phyloP scores from a whole-genome alignment of 768 basidiomycete species.

The Lepiota brunneoincarnata region DNA sequence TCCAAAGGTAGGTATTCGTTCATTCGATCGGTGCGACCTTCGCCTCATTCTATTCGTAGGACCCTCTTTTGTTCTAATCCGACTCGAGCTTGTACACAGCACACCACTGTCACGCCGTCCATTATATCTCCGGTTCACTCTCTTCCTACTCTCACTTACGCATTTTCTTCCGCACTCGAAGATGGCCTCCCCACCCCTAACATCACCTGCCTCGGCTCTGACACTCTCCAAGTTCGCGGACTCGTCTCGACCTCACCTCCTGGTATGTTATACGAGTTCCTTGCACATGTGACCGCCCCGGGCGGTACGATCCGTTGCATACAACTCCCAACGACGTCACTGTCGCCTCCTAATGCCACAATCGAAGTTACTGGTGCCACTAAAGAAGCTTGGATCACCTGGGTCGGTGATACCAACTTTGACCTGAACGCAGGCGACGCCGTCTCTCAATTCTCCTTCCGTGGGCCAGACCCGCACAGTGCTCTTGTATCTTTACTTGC shows the following conservation, averaged over 20 bases:
- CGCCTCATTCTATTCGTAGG: conserved; percentile 25
- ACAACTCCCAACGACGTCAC: conserved; percentile 27
- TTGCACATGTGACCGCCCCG: conserved; percentile 37
- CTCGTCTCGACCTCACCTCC: conserved; percentile 39
- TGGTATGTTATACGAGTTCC: conserved; percentile 72
- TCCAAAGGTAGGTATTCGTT: conserved; percentile 42
- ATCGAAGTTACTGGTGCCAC: conserved; percentile 42
- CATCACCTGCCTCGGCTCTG: conserved; percentile 55
- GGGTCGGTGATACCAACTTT: conserved; percentile 76
- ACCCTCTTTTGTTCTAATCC: conserved; percentile 69
- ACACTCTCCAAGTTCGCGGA: conserved; percentile 55
- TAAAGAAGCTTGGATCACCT: conserved; percentile 61
- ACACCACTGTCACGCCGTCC: conserved; percentile 29
- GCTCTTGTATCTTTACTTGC: conserved; percentile 1
- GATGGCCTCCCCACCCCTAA: conserved; percentile 51
- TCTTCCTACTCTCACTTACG: conserved; percentile 35
- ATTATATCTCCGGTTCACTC: not conserved
- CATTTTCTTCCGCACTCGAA: conserved; percentile 45
- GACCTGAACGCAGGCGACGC: conserved; percentile 58
- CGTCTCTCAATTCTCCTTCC: conserved; percentile 58
- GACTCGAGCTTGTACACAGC: conserved; percentile 57
- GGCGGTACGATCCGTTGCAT: conserved; percentile 25
- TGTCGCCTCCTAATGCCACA: conserved; percentile 38
- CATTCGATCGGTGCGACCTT: not conserved
- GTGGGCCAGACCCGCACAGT: conserved; percentile 56